Evolutionary conservation across 805 yeast genomes (phyloP), one percentile per base, ranked within the genome.

Genomic region (Starmerella stigmatis): DNA sequence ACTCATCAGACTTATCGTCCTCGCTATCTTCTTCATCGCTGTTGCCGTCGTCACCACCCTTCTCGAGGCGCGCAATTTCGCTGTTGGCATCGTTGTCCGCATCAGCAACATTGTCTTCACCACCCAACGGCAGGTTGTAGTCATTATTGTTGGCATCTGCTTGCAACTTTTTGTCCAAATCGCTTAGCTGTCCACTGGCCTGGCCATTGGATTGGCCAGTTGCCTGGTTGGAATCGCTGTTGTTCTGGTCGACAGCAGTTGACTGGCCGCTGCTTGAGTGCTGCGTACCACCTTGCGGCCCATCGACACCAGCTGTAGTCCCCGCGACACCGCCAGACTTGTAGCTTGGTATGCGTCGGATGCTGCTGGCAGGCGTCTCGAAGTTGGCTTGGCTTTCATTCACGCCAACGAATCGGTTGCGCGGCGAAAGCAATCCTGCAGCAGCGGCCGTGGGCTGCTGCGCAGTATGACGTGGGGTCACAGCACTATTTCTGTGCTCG

Each of bases 401-500:
- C 22, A 36, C 40, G 25, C 44, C 46, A 4, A 45, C 33, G 17
- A 43, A 45, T 26, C 50, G 40, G 42, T 49, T 46, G 16, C 52
- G 43, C 12, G 50, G 51, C 15, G 45, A 41, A 12, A 49, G 32
- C n/a, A 49, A 26, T 22, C 41, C 48, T 11, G 44, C 45, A 1
- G 52, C 52, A 12, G 41, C 42, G 10, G 42, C 21, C 32, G 34
- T 43, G 7, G 52, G 52, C 37, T 44, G 52, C 15, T 43, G 29
- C 10, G 43, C 29, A 12, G 52, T 46, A 30, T 41, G 32, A 5
- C 27, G 34, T 15, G n/a, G n/a, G 32, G 19, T 19, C 16, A 10
- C 9, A 27, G 33, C 10, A 21, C 19, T 10, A 13, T 19, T 10
- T 11, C 41, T 16, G 16, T 35, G 26, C 7, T 43, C 41, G 16